Evolutionary conservation across 306 rosid species (phyloP).

Genomic region (Cicer arietinum): DNA sequence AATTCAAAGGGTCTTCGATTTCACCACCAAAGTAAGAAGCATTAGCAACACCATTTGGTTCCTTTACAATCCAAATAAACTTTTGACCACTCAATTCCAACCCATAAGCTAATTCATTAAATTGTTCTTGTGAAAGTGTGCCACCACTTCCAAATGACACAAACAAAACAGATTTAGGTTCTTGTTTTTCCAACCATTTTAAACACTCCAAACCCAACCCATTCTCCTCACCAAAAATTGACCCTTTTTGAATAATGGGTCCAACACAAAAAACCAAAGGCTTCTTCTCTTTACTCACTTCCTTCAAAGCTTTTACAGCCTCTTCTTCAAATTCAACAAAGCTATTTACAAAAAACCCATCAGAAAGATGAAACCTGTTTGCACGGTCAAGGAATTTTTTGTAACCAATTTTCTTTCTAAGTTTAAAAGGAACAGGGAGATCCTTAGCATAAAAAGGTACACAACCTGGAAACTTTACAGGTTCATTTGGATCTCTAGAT

Average conservation of each 20-base stretch:
- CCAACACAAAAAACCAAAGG: conserved; percentile 41
- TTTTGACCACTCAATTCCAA: conserved; percentile 38
- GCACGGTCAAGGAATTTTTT: not conserved
- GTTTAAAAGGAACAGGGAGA: conserved; percentile 30
- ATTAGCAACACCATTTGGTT: conserved; percentile 3
- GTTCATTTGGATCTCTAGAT: conserved; percentile 24
- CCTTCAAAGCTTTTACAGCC: not conserved
- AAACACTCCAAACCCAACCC: conserved; percentile 34
- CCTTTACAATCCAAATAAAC: conserved; percentile 47
- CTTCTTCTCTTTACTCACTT: not conserved
- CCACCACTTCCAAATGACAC: conserved; percentile 37
- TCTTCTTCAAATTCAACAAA: conserved; percentile 35
- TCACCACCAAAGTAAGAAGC: conserved; percentile 24
- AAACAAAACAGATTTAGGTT: conserved; percentile 42
- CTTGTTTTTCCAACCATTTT: conserved; percentile 41
- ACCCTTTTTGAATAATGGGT: conserved; percentile 43
- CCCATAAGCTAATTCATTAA: conserved; percentile 45
- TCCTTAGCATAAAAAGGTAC: conserved; percentile 9
- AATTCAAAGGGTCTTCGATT: conserved; percentile 34
- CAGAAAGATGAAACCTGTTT: not conserved
- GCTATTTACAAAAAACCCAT: conserved; percentile 45
- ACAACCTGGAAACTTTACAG: conserved; percentile 40
- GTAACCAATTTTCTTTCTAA: conserved; percentile 12
- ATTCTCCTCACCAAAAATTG: not conserved
- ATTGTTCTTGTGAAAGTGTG: conserved; percentile 28